Base-by-base conservation (phyloP, 1,139 yeast genomes). In the Hyphopichia burtonii region DNA sequence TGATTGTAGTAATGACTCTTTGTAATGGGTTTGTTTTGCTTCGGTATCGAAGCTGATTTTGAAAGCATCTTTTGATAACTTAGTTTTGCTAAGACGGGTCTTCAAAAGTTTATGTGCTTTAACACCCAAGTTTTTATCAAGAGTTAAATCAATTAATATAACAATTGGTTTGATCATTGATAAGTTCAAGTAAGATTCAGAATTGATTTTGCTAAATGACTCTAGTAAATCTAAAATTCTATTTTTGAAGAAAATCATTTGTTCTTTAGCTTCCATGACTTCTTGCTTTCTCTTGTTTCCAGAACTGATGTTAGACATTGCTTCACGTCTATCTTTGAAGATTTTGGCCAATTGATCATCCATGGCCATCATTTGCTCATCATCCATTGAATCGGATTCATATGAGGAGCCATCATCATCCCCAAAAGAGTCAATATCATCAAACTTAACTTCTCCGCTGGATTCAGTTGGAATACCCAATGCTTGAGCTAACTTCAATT, bases 361-460 rank as follows among this genome's bases (percentile, higher is more conserved):
- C 58, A 93, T 78, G 14, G 93, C 96, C 83, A 91, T 82, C 99
- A 93, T 93, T 61, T 90, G 91, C 52, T 91, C 98, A 60, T 93
- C 99, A 52, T 93, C 94, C 95, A 89, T 86, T 2, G 90, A 80
- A 48, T 87, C 95, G 11, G 86, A 88, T 44, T 81, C 86, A 40
- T 77, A 77, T 12, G 74, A 76, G 14, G 60, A 64, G 39, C 61
- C 70, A 20, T 61, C 67, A 6, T 71, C 77, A 19, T 63, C 68
- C 4, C 59, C 69, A 19, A 54, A 59, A 2, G 76, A 74, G 27
- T 63, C 69, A 40, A 62, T 46, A 16, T 71, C 77, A 6, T 66
- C 74, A 40, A 65, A 68, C 43, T 74, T 73, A 14, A 71, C 74
- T 50, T 75, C 77, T 4, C 78, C 78, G 0, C 70, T 58, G 6